These are phyloP conservation scores for Ammopiptanthus mongolicus DNA, from an alignment of 306 rosid species.

Conservation along the genomic window DNA sequence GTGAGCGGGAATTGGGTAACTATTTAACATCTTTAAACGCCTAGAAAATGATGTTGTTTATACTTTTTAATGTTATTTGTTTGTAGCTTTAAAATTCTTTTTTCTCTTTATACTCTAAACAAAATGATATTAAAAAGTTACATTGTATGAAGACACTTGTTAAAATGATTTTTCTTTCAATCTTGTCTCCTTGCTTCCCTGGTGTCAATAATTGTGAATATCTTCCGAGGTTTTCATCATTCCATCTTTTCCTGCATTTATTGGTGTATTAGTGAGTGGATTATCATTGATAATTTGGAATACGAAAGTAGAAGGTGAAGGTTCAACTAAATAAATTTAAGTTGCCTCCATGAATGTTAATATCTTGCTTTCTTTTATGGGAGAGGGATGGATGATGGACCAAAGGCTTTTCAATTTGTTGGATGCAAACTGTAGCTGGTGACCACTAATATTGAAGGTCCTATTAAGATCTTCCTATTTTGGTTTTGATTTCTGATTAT, in stretches of 20 bases:
- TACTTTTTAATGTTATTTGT: background rate
- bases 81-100: background rate
- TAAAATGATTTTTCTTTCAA: background rate
- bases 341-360: background rate
- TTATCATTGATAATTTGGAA: constrained; percentile 10
- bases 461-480: background rate
- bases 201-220: background rate
- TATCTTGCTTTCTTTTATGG: background rate
- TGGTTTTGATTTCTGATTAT: background rate
- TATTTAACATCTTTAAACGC: background rate
- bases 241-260: background rate
- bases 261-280: background rate
- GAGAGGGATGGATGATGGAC: background rate
- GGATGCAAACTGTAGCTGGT: background rate
- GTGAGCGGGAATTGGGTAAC: background rate
- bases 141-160: background rate
- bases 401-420: background rate
- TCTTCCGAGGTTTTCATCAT: background rate
- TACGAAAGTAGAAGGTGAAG: background rate
- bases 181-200: background rate
- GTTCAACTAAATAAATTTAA: background rate
- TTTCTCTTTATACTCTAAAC: background rate
- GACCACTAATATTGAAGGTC: background rate
- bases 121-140: background rate
- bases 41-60: background rate